Base-by-base conservation (phyloP, 2,329 filamentous ascomycete species). In the Diaporthe batatas region DNA sequence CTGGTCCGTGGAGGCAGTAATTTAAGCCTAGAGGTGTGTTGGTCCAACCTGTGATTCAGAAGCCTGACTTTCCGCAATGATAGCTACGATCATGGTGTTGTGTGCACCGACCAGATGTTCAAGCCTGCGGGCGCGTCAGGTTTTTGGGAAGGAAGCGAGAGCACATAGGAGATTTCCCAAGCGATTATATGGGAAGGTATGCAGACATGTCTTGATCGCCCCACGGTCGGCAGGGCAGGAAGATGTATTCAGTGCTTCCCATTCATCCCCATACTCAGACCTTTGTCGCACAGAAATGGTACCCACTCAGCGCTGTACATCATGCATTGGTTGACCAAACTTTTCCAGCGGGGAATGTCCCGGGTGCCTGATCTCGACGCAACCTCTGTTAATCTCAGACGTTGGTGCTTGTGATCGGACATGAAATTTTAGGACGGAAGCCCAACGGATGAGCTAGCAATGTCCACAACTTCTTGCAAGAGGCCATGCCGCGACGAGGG, bases 291-390 rank as follows among this genome's bases (percentile, higher is more conserved):
- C 25, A 21, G 44, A 51, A 14, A 34, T 34, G 32, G 44, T 34
- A 36, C 44, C 62, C 62, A 51, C 23, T 21, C 36, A 62, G 36
- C 23, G 25, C 62, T 23, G 62, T 53, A 36, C 29, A 51, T 65
- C 44, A 51, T 65, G 62, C 62, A 51, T 65, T 65, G 62, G 62
- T 36, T 51, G 34, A 51, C 62, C 62, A 51, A 36, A 51, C 12
- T 65, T 65, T 51, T 14, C 25, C 21, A 51, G 11, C 62, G 62
- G 62, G 62, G 44, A 53, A 23, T 23, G 18, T 36, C 29, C 44
- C 44, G 62, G 44, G 44, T 51, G 16, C 29, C 32, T 6, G 29
- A 25, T 34, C 34, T 51, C 29, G 62, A 32, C 21, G 29, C 62
- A 44, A 49, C 11, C 7, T 8, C n/a, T 36, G 1, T 51, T 7